Evolutionary conservation across 1,284 basidiomycete genomes (phyloP).

Genomic region (Rhodotorula mucilaginosa): DNA sequence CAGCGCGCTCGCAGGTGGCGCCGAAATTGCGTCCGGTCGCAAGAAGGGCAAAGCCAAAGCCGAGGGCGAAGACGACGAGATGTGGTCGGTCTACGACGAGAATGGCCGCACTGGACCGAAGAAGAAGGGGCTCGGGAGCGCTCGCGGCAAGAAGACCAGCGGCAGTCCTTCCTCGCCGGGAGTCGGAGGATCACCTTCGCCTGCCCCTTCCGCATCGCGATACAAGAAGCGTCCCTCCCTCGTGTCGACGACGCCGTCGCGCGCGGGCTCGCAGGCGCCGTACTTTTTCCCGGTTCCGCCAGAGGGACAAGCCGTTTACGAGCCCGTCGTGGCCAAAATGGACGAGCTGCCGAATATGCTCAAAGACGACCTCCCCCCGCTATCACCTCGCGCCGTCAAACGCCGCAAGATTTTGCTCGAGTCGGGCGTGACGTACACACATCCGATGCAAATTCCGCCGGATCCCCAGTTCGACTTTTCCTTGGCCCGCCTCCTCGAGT

Average conservation of each 20-base stretch:
- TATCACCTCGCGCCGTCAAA: conserved; percentile 44
- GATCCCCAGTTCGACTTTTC: conserved; percentile 58
- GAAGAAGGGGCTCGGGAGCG: conserved; percentile 4
- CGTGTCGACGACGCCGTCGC: conserved; percentile 7
- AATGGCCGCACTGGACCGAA: background rate
- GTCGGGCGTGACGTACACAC: conserved; percentile 57
- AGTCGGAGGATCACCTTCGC: background rate
- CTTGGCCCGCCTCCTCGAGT: conserved; percentile 59
- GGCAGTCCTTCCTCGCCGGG: conserved; percentile 11
- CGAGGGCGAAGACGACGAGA: conserved; percentile 25
- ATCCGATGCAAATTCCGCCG: conserved; percentile 65
- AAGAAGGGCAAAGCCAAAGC: conserved; percentile 30
- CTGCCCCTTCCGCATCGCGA: conserved; percentile 12
- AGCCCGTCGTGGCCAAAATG: conserved; percentile 41
- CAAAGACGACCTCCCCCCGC: conserved; percentile 45
- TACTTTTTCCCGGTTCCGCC: conserved; percentile 16
- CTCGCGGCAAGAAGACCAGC: conserved; percentile 13
- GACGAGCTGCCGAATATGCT: conserved; percentile 44
- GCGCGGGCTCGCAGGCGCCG: conserved; percentile 9
- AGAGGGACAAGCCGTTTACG: conserved; percentile 21
- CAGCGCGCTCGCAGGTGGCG: conserved; percentile 44
- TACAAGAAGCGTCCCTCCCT: conserved; percentile 17
- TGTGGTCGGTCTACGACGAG: background rate
- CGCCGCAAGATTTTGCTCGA: conserved; percentile 62
- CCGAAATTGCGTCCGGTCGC: background rate